phyloP scores from a whole-genome alignment of 176 grass and related monocot species.

The Raddia guianensis region DNA sequence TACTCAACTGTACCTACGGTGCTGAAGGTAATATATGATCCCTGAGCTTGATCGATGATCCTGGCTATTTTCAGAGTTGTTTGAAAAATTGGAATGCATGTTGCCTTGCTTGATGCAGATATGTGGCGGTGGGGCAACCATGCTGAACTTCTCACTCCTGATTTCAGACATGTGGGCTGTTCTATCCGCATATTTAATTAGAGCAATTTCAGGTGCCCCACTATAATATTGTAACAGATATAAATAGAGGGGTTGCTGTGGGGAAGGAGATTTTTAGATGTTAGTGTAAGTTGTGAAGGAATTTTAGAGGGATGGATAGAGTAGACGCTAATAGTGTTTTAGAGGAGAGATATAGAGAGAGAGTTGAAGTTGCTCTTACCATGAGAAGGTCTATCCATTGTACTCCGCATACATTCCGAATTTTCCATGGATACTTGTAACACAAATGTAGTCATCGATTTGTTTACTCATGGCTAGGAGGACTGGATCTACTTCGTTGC shows the following conservation, averaged over 20 bases:
- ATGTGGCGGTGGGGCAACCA: constrained; percentile 52
- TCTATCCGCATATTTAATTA: constrained; percentile 68
- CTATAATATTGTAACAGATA: no score
- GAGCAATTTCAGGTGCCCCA: no score
- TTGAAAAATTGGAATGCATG: constrained; percentile 32
- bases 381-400: constrained; percentile 47
- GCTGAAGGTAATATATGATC: constrained; percentile 53
- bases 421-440: background rate
- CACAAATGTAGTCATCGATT: constrained; percentile 22
- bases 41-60: background rate
- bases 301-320: no score
- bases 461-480: constrained; percentile 46
- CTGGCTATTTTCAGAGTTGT: background rate
- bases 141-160: constrained; percentile 68
- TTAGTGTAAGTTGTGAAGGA: no score
- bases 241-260: no score
- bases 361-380: background rate
- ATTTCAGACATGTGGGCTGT: constrained; percentile 72
- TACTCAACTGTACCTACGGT: constrained; percentile 72
- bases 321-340: no score
- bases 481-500: constrained; percentile 82
- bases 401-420: background rate
- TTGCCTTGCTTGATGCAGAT: constrained; percentile 34
- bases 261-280: no score
- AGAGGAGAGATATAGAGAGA: no score